These are phyloP conservation scores for Keithomyces neogunnii DNA, from an alignment of 2,329 filamentous ascomycete species.

Conservation along the genomic window DNA sequence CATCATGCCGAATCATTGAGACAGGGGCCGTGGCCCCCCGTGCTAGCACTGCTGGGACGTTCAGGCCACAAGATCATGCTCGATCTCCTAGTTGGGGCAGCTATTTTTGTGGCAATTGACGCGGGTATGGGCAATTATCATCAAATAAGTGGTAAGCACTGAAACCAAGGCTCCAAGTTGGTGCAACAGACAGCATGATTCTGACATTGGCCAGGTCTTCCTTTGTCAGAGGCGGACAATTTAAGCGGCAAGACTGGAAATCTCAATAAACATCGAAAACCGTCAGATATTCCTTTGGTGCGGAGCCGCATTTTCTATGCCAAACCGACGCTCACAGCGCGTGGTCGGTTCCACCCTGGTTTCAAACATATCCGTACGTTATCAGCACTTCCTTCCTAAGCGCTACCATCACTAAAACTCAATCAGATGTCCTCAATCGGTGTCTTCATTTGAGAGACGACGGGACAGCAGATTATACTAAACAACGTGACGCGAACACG, in stretches of 20 bases:
- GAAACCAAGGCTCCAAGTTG: no score
- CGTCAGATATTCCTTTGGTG: slow-evolving; percentile 63
- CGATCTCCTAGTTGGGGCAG: slow-evolving; percentile 66
- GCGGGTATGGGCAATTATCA: slow-evolving; percentile 57
- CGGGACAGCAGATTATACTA: background rate
- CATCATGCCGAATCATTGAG: slow-evolving; percentile 62
- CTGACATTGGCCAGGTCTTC: slow-evolving; percentile 29
- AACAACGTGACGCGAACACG: slow-evolving; percentile 37
- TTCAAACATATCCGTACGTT: slow-evolving; percentile 71
- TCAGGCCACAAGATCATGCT: slow-evolving; percentile 72
- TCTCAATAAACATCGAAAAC: slow-evolving; percentile 16
- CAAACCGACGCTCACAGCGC: slow-evolving; percentile 59
- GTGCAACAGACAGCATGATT: background rate
- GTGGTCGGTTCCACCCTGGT: slow-evolving; percentile 62
- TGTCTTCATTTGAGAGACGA: slow-evolving; percentile 27
- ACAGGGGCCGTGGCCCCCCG: slow-evolving; percentile 61
- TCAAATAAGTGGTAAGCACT: slow-evolving; percentile 64
- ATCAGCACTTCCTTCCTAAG: background rate
- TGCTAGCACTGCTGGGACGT: slow-evolving; percentile 66
- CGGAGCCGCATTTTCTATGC: slow-evolving; percentile 84
- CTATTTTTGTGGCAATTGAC: slow-evolving; percentile 60
- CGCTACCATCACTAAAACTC: slow-evolving; percentile 10
- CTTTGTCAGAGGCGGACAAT: slow-evolving; percentile 37
- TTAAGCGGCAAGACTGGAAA: background rate
- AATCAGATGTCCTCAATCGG: slow-evolving; percentile 71